These are phyloP conservation scores for Magnaporthiopsis rhizophila DNA, from an alignment of 2,329 filamentous ascomycete species.

Conservation along the genomic window DNA sequence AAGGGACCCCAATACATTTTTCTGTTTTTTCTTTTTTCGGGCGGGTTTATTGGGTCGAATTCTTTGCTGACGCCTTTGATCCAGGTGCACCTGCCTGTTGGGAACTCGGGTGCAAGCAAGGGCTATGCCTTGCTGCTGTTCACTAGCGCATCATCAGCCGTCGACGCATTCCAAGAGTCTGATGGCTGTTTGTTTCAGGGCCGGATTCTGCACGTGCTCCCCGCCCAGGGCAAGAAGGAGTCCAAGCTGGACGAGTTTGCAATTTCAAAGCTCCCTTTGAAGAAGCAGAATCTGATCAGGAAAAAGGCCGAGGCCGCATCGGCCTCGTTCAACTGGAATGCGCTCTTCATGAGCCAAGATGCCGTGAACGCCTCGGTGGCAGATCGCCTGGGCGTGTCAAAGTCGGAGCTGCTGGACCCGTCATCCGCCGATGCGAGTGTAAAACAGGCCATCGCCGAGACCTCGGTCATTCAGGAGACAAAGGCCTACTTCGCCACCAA, in stretches of 20 bases:
- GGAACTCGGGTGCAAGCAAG: constrained; percentile 67
- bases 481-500: constrained; percentile 84
- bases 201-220: constrained; percentile 82
- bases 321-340: constrained; percentile 92
- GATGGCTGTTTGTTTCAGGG: constrained; percentile 90
- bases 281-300: constrained; percentile 87
- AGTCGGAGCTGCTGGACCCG: constrained; percentile 89
- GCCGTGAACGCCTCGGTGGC: constrained; percentile 88
- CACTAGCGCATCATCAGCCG: constrained; percentile 60
- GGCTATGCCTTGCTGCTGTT: constrained; percentile 87
- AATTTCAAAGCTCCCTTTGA: constrained; percentile 83
- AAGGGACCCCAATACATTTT: constrained; percentile 12
- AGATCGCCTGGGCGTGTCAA: constrained; percentile 77
- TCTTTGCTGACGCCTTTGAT: constrained; percentile 10
- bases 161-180: constrained; percentile 68
- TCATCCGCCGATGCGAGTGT: constrained; percentile 90
- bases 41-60: constrained; percentile 17
- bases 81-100: constrained; percentile 80
- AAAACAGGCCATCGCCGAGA: constrained; percentile 95
- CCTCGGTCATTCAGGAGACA: constrained; percentile 82
- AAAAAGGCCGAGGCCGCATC: constrained; percentile 74
- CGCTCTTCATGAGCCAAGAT: constrained; percentile 98
- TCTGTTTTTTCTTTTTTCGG: no score
- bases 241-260: constrained; percentile 79
- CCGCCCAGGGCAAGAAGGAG: constrained; percentile 74